Evolutionary conservation across 176 grass and related monocot species (phyloP).

Genomic region (Phragmites australis): DNA sequence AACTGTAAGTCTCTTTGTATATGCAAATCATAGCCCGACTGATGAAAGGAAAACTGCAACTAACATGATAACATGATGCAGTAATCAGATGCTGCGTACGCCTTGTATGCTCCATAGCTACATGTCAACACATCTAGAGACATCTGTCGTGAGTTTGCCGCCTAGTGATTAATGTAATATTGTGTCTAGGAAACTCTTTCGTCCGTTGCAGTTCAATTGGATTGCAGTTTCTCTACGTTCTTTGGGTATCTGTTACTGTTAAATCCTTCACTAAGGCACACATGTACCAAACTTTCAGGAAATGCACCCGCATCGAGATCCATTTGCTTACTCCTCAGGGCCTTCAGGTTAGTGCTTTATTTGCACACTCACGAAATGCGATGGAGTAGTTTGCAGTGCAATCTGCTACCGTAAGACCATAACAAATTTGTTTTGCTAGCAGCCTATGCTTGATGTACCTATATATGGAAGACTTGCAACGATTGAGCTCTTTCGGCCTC

Average conservation of each 20-base stretch:
- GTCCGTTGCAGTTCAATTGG: neutral
- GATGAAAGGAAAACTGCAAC: neutral
- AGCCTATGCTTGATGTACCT: conserved; percentile 98
- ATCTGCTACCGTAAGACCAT: neutral
- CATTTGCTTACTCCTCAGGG: conserved; percentile 95
- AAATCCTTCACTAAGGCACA: conserved; percentile 14
- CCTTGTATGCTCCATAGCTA: neutral
- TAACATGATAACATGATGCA: neutral
- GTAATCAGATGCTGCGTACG: too few species aligned
- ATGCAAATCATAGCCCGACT: neutral
- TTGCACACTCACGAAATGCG: too few species aligned
- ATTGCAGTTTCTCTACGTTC: neutral
- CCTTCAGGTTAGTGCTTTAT: conserved; percentile 61
- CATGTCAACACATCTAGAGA: neutral
- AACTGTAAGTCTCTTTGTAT: neutral
- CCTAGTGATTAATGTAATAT: neutral
- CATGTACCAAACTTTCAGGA: conserved; percentile 51
- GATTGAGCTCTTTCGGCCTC: conserved; percentile 89
- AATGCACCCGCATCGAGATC: conserved; percentile 96
- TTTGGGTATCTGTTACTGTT: neutral
- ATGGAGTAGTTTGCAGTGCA: neutral
- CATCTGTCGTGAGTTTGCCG: neutral
- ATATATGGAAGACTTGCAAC: conserved; percentile 97
- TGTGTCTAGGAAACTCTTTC: neutral
- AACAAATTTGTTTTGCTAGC: conserved; percentile 21